phyloP scores from a whole-genome alignment of 108 stramenopile species.

The Cyclotella baltica region DNA sequence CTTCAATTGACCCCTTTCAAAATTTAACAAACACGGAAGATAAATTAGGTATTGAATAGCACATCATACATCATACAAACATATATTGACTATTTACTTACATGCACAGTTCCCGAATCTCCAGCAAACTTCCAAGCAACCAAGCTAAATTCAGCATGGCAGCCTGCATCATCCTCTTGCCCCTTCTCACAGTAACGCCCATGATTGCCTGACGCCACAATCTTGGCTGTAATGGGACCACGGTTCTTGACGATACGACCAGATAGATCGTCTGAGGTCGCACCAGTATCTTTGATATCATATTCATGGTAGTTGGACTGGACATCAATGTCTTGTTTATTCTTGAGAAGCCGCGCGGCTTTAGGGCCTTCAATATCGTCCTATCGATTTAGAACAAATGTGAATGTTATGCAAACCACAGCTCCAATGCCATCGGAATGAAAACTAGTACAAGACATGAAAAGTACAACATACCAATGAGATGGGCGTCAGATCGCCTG shows the following conservation, averaged over 20 bases:
- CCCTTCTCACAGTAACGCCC: conserved; percentile 14
- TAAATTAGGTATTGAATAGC: not conserved
- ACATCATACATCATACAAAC: not conserved
- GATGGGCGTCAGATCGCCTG: conserved; percentile 26
- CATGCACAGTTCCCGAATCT: conserved; percentile 43
- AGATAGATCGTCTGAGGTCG: conserved; percentile 27
- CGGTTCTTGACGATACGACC: conserved; percentile 46
- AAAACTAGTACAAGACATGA: too few species aligned
- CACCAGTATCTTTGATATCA: conserved; percentile 50
- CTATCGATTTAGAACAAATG: conserved; percentile 3
- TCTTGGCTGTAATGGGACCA: conserved; percentile 56
- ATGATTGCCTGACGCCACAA: conserved; percentile 41
- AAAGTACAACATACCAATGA: conserved; percentile 24
- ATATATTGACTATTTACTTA: not conserved
- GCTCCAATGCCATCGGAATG: not conserved
- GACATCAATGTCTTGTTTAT: conserved; percentile 45
- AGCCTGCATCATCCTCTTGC: conserved; percentile 1
- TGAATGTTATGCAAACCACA: not conserved
- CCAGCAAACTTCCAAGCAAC: conserved; percentile 56
- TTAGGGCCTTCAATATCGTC: conserved; percentile 44
- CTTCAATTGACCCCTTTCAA: conserved; percentile 37
- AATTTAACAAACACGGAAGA: not conserved
- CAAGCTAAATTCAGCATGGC: conserved; percentile 27
- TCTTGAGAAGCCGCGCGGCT: conserved; percentile 51
- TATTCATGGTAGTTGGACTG: conserved; percentile 51